phyloP scores from a whole-genome alignment of 768 basidiomycete species.

The Pleurotus djamor region DNA sequence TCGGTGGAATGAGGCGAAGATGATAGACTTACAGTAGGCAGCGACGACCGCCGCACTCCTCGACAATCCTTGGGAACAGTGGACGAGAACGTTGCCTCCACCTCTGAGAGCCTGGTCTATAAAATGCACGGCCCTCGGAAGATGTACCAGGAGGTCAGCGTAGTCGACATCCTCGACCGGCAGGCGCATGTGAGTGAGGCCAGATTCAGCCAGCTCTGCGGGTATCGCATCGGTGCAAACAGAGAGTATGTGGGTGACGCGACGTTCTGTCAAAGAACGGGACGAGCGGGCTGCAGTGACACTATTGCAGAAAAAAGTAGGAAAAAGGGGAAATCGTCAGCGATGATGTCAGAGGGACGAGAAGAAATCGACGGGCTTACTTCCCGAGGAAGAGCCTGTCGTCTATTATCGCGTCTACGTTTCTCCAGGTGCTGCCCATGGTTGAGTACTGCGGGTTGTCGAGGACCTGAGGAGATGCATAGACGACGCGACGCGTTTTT shows the following conservation, averaged over 20 bases:
- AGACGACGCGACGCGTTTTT: conserved; percentile 11
- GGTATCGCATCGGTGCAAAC: conserved; percentile 74
- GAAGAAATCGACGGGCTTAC: conserved; percentile 37
- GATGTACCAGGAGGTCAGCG: conserved; percentile 63
- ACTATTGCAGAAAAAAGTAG: conserved; percentile 29
- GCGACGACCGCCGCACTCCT: conserved; percentile 70
- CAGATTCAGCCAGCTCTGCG: conserved; percentile 68
- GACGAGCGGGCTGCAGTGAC: conserved; percentile 70
- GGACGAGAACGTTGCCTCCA: conserved; percentile 65
- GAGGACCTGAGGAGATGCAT: conserved; percentile 11
- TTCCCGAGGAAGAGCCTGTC: conserved; percentile 72
- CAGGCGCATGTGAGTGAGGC: conserved; percentile 68
- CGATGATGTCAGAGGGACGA: conserved; percentile 13
- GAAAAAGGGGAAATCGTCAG: conserved; percentile 10
- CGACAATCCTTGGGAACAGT: conserved; percentile 65
- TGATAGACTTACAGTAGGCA: conserved; percentile 61
- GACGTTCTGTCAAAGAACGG: conserved; percentile 67
- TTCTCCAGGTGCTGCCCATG: conserved; percentile 52
- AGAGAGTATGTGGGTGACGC: conserved; percentile 78
- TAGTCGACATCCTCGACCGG: conserved; percentile 69
- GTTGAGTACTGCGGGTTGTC: conserved; percentile 17
- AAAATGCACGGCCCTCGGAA: conserved; percentile 65
- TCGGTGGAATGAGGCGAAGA: neutral
- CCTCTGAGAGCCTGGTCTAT: conserved; percentile 58
- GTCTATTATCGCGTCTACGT: conserved; percentile 66